Evolutionary conservation across 352 stramenopile species (phyloP).

Genomic region (Globisporangium rhizosaccharum): DNA sequence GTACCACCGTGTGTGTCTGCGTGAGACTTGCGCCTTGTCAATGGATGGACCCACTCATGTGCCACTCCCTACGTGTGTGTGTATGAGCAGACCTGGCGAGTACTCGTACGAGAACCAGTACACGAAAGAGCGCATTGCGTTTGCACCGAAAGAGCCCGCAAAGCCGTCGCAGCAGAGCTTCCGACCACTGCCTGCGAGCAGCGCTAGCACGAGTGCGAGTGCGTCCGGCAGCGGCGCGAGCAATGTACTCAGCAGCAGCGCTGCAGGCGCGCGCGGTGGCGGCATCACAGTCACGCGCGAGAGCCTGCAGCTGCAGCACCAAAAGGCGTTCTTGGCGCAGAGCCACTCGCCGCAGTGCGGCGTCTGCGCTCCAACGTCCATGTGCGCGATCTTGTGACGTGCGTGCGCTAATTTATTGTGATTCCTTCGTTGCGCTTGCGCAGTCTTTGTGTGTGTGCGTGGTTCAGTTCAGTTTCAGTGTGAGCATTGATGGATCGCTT

Average conservation of each 20-base stretch:
- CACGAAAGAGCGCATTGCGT: slow-evolving; percentile 84
- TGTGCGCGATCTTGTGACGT: slow-evolving; percentile 58
- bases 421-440: neutral
- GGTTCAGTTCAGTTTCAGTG: no score
- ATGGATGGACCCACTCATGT: neutral
- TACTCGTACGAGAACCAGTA: slow-evolving; percentile 90
- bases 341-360: slow-evolving; percentile 62
- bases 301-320: slow-evolving; percentile 78
- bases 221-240: neutral
- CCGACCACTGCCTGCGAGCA: slow-evolving; percentile 16
- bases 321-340: slow-evolving; percentile 76
- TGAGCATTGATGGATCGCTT: no score
- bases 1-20: slow-evolving; percentile 12
- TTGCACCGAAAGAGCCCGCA: slow-evolving; percentile 76
- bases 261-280: neutral
- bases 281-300: slow-evolving; percentile 74
- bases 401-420: neutral
- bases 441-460: neutral
- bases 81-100: slow-evolving; percentile 51
- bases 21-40: neutral
- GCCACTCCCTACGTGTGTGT: neutral
- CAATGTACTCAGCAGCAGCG: neutral
- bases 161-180: slow-evolving; percentile 87
- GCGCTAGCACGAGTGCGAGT: slow-evolving; percentile 7
- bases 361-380: slow-evolving; percentile 27